Percentiles rank a stretch among this genome's conserved stretches.
Evolutionary conservation across 257 asterid genomes (phyloP).

Genomic region (Nicotiana otophora): DNA sequence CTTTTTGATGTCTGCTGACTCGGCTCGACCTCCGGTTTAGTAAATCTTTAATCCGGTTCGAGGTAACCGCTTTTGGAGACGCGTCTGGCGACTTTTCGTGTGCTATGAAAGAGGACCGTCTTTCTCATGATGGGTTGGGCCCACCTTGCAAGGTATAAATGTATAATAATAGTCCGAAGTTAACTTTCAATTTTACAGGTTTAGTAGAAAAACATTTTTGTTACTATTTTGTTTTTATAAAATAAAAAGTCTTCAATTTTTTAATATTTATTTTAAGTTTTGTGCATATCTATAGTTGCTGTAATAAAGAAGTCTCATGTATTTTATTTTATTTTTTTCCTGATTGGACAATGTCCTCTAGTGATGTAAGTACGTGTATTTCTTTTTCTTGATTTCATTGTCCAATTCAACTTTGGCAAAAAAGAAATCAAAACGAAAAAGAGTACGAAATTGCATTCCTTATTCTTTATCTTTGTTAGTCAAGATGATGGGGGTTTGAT

Average conservation of each 20-base stretch:
- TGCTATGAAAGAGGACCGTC: background rate
- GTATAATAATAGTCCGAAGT: background rate
- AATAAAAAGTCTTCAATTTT: background rate
- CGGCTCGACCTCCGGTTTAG: constrained; percentile 40
- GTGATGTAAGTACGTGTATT: background rate
- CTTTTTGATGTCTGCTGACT: constrained; percentile 22
- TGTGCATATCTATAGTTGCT: background rate
- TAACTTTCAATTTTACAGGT: background rate
- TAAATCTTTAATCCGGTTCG: background rate
- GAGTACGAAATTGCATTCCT: background rate
- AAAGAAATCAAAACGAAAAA: background rate
- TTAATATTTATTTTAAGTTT: background rate
- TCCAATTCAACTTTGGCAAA: background rate
- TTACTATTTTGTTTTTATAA: background rate
- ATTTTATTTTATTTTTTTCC: background rate
- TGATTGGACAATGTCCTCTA: background rate
- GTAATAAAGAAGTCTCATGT: background rate
- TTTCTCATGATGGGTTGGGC: background rate
- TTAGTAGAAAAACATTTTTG: background rate
- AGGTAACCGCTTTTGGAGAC: background rate
- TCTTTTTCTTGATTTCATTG: background rate
- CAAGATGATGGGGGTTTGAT: background rate
- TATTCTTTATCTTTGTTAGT: background rate
- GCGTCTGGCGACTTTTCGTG: background rate
- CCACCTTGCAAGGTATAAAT: background rate